Conservation (phyloP, 2,329 filamentous ascomycete species). For the Monosporascus cannonballus region DNA sequence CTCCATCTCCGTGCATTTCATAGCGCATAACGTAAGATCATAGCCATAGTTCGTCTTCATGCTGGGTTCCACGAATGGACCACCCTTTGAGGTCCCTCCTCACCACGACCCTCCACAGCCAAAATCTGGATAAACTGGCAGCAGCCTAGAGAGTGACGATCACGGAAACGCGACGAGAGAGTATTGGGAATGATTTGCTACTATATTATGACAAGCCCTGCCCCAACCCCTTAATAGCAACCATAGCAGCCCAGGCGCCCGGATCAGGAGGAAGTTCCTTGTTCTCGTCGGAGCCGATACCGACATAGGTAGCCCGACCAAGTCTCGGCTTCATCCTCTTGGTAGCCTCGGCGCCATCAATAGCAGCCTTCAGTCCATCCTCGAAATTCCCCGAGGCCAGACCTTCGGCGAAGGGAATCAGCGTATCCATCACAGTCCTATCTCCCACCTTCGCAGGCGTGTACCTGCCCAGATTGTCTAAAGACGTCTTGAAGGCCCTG, state of each 20-base stretch:
- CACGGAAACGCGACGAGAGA: no score
- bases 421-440: slow-evolving; percentile 51
- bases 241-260: slow-evolving; percentile 64
- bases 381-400: slow-evolving; percentile 45
- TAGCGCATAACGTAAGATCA: neutral
- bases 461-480: slow-evolving; percentile 43
- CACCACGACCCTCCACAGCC: no score
- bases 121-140: no score
- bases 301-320: slow-evolving; percentile 64
- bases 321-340: slow-evolving; percentile 59
- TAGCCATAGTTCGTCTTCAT: no score
- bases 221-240: slow-evolving; percentile 38
- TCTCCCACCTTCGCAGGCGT: slow-evolving; percentile 51
- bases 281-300: slow-evolving; percentile 44
- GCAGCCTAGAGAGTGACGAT: no score
- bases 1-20: no score
- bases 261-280: slow-evolving; percentile 58
- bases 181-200: no score
- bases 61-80: no score
- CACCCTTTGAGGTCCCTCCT: no score
- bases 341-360: slow-evolving; percentile 55
- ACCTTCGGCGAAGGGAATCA: slow-evolving; percentile 47
- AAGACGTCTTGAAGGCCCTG: slow-evolving; percentile 33
- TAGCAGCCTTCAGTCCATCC: slow-evolving; percentile 51
- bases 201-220: slow-evolving; percentile 11